These are phyloP conservation scores for Haberlea rhodopensis DNA, from an alignment of 257 asterid species.

Conservation along the genomic window DNA sequence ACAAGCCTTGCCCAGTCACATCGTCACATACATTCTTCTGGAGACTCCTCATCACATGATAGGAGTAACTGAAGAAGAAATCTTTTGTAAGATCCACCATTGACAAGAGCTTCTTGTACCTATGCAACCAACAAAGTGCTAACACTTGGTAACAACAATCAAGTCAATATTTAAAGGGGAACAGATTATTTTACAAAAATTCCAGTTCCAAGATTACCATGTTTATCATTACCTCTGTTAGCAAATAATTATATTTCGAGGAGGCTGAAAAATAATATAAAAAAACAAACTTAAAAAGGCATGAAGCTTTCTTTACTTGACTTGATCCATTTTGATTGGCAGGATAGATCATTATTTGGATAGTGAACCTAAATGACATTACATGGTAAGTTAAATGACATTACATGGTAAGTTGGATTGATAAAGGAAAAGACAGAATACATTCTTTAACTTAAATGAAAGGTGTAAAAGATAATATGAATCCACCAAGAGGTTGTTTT, in stretches of 20 bases:
- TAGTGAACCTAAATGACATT: no score
- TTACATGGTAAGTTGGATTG: no score
- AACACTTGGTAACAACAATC: slow-evolving; percentile 20
- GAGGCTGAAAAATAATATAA: not conserved
- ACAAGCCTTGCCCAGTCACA: slow-evolving; percentile 56
- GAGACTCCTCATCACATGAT: slow-evolving; percentile 89
- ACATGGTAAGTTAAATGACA: no score
- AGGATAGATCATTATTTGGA: no score
- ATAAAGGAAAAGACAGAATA: no score
- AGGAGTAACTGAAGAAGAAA: slow-evolving; percentile 96
- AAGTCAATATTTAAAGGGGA: slow-evolving; percentile 15
- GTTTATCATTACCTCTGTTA: no score
- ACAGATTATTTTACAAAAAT: slow-evolving; percentile 15
- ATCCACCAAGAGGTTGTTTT: not conserved
- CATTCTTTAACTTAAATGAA: no score
- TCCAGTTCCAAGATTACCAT: slow-evolving; percentile 3
- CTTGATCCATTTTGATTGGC: no score
- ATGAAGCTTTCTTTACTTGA: slow-evolving; percentile 16
- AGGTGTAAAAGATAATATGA: no score
- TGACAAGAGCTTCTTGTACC: slow-evolving; percentile 91
- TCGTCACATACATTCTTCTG: slow-evolving; percentile 71
- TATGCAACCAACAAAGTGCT: slow-evolving; percentile 32
- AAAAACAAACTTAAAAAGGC: slow-evolving; percentile 12
- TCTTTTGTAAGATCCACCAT: slow-evolving; percentile 97
- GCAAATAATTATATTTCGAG: not conserved